Evolutionary conservation across 441 rosid species (phyloP), one percentile per base, ranked within the genome.

Genomic region (Capsella rubella): DNA sequence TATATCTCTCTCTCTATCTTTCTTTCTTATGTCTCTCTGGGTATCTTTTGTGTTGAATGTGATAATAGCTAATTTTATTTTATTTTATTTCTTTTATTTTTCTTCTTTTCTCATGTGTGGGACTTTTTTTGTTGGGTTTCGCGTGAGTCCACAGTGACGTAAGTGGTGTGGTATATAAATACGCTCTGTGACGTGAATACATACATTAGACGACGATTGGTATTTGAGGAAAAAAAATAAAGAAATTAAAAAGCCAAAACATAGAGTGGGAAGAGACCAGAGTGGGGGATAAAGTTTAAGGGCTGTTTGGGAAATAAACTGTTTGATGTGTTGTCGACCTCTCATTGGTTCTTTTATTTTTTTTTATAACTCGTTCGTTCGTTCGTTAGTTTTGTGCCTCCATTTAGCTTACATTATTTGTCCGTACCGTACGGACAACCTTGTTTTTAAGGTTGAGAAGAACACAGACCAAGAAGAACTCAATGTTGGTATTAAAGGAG

Each of bases 291-390:
- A 81, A 84, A 80, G 82, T 28, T 28, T 64, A 53, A 69, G 67
- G 83, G 64, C 89, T 87, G 84, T 85, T 86, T 74, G 18, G 75
- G 78, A 79, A 79, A 69, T 70, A 69, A 69, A 64, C 60, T 53
- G 76, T 76, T 81, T 51, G 70, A 40, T 66, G 42, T 64, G 94
- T 74, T 91, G 92, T 91, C 91, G 84, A 84, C 2, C 6, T 47
- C 18, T 49, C 1, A 79, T 89, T 83, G 86, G 89, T 0, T 64
- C 4, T 31, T 71, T 70, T n/a, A 6, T n/a, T 31, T 34, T 32
- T 32, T 32, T 16, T 16, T 3, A 28, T 49, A 54, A 61, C 58
- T 68, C 13, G 60, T 64, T 64, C 62, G 76, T 58, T 71, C 40
- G 55, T 29, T 69, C 2, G 25, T 21, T 1, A 21, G 31, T 29